Evolutionary conservation across 148 eudicot genomes (phyloP).

Genomic region (Nyssa sinensis): DNA sequence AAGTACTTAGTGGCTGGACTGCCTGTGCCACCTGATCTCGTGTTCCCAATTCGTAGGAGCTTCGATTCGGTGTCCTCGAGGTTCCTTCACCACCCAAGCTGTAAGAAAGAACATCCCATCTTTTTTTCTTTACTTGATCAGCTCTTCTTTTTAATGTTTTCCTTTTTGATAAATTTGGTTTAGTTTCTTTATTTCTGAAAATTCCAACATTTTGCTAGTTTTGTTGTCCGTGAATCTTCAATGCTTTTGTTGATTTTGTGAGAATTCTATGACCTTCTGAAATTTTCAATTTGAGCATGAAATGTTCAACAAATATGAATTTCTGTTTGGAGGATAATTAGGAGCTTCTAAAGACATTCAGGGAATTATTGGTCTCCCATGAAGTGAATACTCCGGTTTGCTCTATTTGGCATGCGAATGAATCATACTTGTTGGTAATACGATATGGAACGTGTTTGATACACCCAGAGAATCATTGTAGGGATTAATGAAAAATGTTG

Average conservation of each 20-base stretch:
- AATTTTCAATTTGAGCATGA: background rate
- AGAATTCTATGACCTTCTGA: background rate
- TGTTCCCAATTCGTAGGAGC: constrained; percentile 43
- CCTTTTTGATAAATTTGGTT: background rate
- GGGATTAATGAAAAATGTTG: background rate
- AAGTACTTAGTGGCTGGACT: constrained; percentile 46
- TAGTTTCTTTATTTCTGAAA: too few species aligned
- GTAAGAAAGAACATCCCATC: constrained; percentile 15
- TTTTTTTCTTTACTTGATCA: background rate
- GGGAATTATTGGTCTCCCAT: too few species aligned
- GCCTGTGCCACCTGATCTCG: constrained; percentile 49
- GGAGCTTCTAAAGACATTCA: too few species aligned
- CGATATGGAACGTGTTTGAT: background rate
- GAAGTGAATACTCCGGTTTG: too few species aligned
- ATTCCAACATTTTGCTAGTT: background rate
- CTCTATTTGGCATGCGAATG: background rate
- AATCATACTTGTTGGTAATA: background rate
- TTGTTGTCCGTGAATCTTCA: background rate
- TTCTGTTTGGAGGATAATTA: background rate
- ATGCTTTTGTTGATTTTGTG: background rate
- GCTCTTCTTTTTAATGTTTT: background rate
- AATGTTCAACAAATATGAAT: background rate
- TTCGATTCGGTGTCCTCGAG: constrained; percentile 44
- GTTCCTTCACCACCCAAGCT: constrained; percentile 36
- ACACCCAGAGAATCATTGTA: background rate